Evolutionary conservation across 2,329 filamentous ascomycete genomes (phyloP), one percentile per base, ranked within the genome.

Genomic region (Aspergillus sp.): DNA sequence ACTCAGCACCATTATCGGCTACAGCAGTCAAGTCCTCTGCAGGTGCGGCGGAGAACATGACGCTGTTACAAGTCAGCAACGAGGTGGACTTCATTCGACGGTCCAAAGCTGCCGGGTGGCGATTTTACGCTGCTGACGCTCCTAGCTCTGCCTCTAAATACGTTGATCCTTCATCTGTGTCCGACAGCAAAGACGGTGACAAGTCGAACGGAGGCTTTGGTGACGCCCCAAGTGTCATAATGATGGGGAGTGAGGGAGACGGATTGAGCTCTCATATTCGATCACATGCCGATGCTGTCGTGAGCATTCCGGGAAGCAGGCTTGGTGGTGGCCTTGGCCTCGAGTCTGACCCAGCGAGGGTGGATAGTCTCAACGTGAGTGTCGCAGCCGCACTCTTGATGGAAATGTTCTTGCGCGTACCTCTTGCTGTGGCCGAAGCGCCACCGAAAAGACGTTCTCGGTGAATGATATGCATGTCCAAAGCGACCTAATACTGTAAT

Each of bases 321-420:
- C 40, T 74, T 65, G 56, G 76, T 63, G 67, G 81, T 64, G 56
- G 63, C 4, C 45, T 65, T 9, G 66, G 66, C 2, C 58, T 66
- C 9, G 54, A 60, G 10, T 63, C 67, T 14, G 72, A 75, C 58
- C 65, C 65, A 4, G 68, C 84, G 60, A 67, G 80, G 1, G 84
- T 99, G 2, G 93, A 97, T 71, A 96, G 91, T 69, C 74, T 99
- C 68, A 97, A 99, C 67, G 94, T 97, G 36, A 90, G 89, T 65
- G 92, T 95, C 17, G 93, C 94, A 1, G 84, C 89, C 6, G 90
- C 84, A 1, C 75, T 97, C 45, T 73, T 97, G 47, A 73, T 73
- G 58, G 65, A 75, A 49, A 71, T 65, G 56, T 73, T 75, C 51
- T 59, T 74, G 47, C 67, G 65, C 3, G 59, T 64, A 22, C 69